Evolutionary conservation across 257 asterid genomes (phyloP).

Genomic region (Ocimum tenuiflorum): DNA sequence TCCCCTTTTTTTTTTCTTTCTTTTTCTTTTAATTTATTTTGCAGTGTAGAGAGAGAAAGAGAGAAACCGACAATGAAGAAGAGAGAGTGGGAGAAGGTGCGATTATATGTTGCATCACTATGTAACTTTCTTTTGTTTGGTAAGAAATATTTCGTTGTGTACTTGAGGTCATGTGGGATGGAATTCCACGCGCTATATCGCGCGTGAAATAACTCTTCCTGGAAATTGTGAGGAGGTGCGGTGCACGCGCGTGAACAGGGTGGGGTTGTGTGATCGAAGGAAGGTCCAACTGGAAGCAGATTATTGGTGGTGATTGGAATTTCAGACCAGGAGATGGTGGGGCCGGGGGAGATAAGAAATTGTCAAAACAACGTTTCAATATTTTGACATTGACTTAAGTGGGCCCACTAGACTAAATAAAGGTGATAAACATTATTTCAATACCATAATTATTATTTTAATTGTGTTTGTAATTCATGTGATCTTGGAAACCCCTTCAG

Average conservation of each 20-base stretch:
- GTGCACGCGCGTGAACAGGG: not conserved
- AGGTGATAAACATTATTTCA: not conserved
- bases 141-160: constrained; percentile 34
- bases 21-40: not conserved
- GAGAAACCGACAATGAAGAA: not conserved
- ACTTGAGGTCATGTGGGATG: constrained; percentile 8
- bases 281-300: constrained; percentile 30
- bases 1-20: not conserved
- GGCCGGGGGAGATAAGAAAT: constrained; percentile 19
- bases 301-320: constrained; percentile 44
- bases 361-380: constrained; percentile 39
- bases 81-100: not conserved
- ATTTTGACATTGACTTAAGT: constrained; percentile 43
- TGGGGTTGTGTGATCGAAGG: not conserved
- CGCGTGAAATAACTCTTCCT: not conserved
- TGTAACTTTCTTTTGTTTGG: constrained; percentile 40
- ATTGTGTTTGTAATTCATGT: not conserved
- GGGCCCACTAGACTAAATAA: constrained; percentile 8
- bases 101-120: constrained; percentile 22
- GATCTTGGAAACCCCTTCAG: not conserved
- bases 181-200: not conserved
- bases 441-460: not conserved
- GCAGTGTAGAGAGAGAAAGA: constrained; percentile 8
- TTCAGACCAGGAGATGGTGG: constrained; percentile 36
- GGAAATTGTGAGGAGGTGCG: not conserved